Conservation (phyloP, 2,329 filamentous ascomycete species). For the Endocalyx cinctus region DNA sequence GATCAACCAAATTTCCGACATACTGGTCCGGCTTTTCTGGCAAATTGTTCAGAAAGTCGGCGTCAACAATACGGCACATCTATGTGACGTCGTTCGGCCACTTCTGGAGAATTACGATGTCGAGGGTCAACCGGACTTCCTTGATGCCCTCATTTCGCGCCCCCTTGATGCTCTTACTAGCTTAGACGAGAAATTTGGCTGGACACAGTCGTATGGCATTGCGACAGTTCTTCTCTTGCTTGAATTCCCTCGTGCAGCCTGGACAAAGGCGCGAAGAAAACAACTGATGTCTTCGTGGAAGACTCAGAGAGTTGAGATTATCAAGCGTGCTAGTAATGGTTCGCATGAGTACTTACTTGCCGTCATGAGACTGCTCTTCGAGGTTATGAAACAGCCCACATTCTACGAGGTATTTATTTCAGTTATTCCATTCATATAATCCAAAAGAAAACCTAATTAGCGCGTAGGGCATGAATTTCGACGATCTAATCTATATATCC, state of each 20-base stretch:
- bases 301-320: conserved; percentile 18
- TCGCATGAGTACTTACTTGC: conserved; percentile 15
- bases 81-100: conserved; percentile 9
- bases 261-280: conserved; percentile 26
- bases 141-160: conserved; percentile 21
- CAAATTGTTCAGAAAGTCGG: conserved; percentile 9
- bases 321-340: conserved; percentile 13
- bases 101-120: conserved; percentile 21
- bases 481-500: conserved; percentile 23
- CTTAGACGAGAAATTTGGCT: conserved; percentile 14
- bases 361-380: conserved; percentile 22
- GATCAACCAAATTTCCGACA: conserved; percentile 11
- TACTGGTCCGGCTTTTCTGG: conserved; percentile 20
- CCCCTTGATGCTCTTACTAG: conserved; percentile 19
- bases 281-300: conserved; percentile 28
- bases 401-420: conserved; percentile 22
- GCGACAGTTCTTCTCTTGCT: conserved; percentile 18
- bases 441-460: conserved; percentile 5
- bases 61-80: conserved; percentile 4
- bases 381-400: conserved; percentile 26
- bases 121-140: conserved; percentile 21
- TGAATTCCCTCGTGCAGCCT: conserved; percentile 21
- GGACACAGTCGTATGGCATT: conserved; percentile 19
- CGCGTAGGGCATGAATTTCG: conserved; percentile 24
- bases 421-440: not conserved